A percentile compares a stretch with the other conserved stretches of the same genome.
Conservation (phyloP, 75 land plant genomes). For the Cryptomeria japonica region DNA sequence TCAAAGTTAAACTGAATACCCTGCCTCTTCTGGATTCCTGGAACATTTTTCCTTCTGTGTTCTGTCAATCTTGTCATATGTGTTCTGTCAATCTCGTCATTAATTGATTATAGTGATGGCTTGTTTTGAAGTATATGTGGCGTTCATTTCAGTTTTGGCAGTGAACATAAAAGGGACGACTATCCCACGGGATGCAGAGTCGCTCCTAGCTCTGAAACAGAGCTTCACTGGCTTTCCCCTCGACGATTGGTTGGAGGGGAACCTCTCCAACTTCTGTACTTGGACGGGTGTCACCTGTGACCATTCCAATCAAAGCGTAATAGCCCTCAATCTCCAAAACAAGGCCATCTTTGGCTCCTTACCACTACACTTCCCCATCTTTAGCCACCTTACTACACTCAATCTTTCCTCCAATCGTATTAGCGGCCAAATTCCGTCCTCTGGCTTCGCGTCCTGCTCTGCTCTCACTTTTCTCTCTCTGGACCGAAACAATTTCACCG, state of each 20-base stretch:
- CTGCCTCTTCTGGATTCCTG: no score
- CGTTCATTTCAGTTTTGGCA: neutral
- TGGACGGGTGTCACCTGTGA: slow-evolving; percentile 34
- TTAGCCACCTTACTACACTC: slow-evolving; percentile 2
- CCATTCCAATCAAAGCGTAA: neutral
- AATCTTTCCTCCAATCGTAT: slow-evolving; percentile 7
- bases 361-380: slow-evolving; percentile 8
- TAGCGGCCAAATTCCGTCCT: neutral
- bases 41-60: no score
- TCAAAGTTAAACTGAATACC: no score
- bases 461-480: slow-evolving; percentile 14
- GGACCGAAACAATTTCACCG: slow-evolving; percentile 3
- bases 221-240: neutral
- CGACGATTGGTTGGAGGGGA: slow-evolving; percentile 30
- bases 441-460: slow-evolving; percentile 6
- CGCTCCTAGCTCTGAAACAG: neutral
- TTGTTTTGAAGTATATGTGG: neutral
- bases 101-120: no score
- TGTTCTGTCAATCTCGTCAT: no score
- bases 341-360: slow-evolving; percentile 3
- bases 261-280: slow-evolving; percentile 32
- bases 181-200: neutral
- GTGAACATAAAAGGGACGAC: neutral
- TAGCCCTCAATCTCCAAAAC: neutral
- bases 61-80: no score